A percentile compares a stretch with the other conserved stretches of the same genome.
These are phyloP conservation scores for Carex cristatella DNA, from an alignment of 176 grass and related monocot genomes.

Conservation along the genomic window DNA sequence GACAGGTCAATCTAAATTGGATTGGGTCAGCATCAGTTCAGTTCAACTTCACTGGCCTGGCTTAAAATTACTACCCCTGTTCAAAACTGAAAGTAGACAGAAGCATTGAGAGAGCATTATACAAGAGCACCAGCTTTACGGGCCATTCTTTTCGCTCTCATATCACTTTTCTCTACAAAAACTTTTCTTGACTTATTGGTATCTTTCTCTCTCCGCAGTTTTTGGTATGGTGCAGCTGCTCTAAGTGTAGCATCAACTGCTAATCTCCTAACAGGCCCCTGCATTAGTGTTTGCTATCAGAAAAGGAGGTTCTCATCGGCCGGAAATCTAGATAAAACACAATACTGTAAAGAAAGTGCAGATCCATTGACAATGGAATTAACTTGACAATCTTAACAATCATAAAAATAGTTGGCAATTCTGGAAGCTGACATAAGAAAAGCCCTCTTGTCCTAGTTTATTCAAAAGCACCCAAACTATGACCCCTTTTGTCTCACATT, in stretches of 20 bases:
- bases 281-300: conserved; percentile 26
- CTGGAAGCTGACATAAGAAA: neutral
- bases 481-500: neutral
- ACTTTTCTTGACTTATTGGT: conserved; percentile 70
- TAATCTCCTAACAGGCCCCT: conserved; percentile 92
- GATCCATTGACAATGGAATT: neutral
- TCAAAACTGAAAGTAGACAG: neutral
- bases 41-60: conserved; percentile 1
- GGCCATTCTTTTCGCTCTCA: conserved; percentile 99
- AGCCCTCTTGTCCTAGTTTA: neutral
- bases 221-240: conserved; percentile 99
- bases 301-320: neutral
- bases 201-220: conserved; percentile 65
- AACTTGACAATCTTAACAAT: neutral
- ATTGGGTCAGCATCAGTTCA: neutral
- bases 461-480: neutral
- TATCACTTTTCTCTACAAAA: conserved; percentile 94
- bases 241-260: conserved; percentile 97
- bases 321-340: neutral
- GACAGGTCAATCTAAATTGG: conserved; percentile 1
- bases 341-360: neutral
- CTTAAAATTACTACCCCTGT: neutral
- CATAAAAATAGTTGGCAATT: neutral
- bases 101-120: conserved; percentile 18
- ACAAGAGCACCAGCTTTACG: conserved; percentile 98